Evolutionary conservation across 208 protist species (phyloP), one percentile per base, ranked within the genome.

Genomic region (Acanthamoeba culbertsoni): DNA sequence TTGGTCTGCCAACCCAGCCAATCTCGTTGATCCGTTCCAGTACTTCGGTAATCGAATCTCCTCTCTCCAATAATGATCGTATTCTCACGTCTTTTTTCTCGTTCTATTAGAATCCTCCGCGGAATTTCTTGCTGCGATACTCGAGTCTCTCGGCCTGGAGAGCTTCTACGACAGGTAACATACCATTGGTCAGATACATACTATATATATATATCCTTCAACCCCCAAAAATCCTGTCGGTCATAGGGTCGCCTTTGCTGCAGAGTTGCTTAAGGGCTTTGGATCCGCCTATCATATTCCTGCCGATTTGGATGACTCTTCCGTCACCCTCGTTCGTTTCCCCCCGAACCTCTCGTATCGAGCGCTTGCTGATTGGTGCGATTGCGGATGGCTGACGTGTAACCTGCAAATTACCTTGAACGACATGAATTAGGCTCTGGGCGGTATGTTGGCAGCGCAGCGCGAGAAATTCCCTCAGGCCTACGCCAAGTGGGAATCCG

Each of bases 301-400:
- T 2, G 12, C 75, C 28, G 75, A 86, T 33, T 57, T 86, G 75
- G 75, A 86, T 31, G 75, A 86, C 46, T 86, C 75, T 5, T 86
- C 75, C 7, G 75, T 86, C 45, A 86, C 48, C 28, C 75, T 86
- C 6, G 75, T 75, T 7, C 65, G 14, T 5, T 6, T 26, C 10
- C 55, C 31, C 55, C 31, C 20, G 23, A 7, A 14, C 20, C 5
- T 5, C 5, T 28, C 20, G 5, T 28, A 63, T n/a, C 55, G 31
- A 59, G 51, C 51, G 51, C 51, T n/a, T n/a, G n/a, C n/a, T n/a
- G n/a, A n/a, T n/a, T n/a, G n/a, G n/a, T n/a, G n/a, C n/a, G n/a
- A n/a, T n/a, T n/a, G n/a, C n/a, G n/a, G n/a, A n/a, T n/a, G n/a
- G n/a, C n/a, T n/a, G n/a, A n/a, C n/a, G n/a, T n/a, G n/a, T n/a